Conservation (phyloP, 1,284 basidiomycete species). For the Cerioporus squamosus region DNA sequence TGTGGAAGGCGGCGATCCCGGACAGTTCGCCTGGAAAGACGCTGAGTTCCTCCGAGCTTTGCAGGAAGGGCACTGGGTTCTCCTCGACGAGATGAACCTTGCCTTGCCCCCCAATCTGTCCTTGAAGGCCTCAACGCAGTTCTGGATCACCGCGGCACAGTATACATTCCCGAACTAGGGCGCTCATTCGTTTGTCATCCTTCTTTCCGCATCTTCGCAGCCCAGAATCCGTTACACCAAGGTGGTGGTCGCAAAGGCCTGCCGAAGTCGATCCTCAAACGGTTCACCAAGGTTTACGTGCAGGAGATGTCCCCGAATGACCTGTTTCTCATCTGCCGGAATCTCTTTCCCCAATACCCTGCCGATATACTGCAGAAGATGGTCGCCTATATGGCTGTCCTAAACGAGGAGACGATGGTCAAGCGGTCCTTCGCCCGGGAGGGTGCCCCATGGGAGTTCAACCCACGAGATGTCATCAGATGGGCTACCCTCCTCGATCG, state of each 20-base stretch:
- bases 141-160: slow-evolving; percentile 94
- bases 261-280: slow-evolving; percentile 96
- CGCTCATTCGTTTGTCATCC: slow-evolving; percentile 90
- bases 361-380: slow-evolving; percentile 66
- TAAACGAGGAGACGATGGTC: slow-evolving; percentile 75
- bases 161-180: slow-evolving; percentile 95
- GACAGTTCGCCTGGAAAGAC: slow-evolving; percentile 97
- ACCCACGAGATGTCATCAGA: slow-evolving; percentile 92
- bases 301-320: slow-evolving; percentile 87
- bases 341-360: slow-evolving; percentile 72
- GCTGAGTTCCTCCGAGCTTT: slow-evolving; percentile 95
- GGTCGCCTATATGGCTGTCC: slow-evolving; percentile 82
- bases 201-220: slow-evolving; percentile 95
- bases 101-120: slow-evolving; percentile 95
- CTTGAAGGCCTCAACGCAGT: slow-evolving; percentile 98
- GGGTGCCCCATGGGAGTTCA: slow-evolving; percentile 99
- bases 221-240: slow-evolving; percentile 96
- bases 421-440: slow-evolving; percentile 78
- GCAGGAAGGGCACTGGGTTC: slow-evolving; percentile 94
- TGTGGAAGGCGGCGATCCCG: slow-evolving; percentile 88
- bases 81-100: slow-evolving; percentile 99
- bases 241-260: slow-evolving; percentile 98
- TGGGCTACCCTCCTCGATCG: slow-evolving; percentile 76
- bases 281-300: slow-evolving; percentile 97
- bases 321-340: slow-evolving; percentile 79